Evolutionary conservation across 768 basidiomycete genomes (phyloP).

Genomic region (Termitomyces sp.): DNA sequence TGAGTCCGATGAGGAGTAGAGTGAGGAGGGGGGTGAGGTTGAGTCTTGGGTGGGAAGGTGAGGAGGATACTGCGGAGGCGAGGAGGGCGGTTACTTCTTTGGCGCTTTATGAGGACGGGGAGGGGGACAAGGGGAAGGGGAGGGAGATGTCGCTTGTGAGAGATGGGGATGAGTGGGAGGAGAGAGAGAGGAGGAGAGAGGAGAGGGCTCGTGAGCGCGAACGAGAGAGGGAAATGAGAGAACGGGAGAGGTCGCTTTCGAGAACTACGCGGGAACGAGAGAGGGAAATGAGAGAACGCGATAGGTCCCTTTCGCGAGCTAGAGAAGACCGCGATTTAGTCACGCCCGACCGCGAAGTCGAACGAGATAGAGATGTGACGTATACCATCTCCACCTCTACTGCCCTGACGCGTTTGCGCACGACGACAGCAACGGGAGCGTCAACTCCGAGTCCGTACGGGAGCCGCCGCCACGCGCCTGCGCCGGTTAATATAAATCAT

Average conservation of each 20-base stretch:
- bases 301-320: conserved; percentile 11
- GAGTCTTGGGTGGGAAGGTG: conserved; percentile 13
- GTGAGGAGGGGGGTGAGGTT: background rate
- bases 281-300: conserved; percentile 14
- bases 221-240: conserved; percentile 10
- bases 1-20: conserved; percentile 34
- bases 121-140: conserved; percentile 5
- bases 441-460: conserved; percentile 23
- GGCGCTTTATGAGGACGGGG: background rate
- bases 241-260: conserved; percentile 13
- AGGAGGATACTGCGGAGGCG: conserved; percentile 6
- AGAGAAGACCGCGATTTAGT: background rate
- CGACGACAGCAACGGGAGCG: background rate
- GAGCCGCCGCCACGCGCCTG: conserved; percentile 12
- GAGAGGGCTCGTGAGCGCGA: background rate
- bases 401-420: background rate
- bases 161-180: background rate
- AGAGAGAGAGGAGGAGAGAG: background rate
- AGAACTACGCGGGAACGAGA: background rate
- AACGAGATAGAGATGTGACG: background rate
- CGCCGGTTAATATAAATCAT: conserved; percentile 6
- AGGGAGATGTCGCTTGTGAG: background rate
- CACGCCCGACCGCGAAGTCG: conserved; percentile 7
- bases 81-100: conserved; percentile 1
- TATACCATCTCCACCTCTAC: background rate